Conservation (phyloP, 2,329 filamentous ascomycete species). For the Penicillium sp. region DNA sequence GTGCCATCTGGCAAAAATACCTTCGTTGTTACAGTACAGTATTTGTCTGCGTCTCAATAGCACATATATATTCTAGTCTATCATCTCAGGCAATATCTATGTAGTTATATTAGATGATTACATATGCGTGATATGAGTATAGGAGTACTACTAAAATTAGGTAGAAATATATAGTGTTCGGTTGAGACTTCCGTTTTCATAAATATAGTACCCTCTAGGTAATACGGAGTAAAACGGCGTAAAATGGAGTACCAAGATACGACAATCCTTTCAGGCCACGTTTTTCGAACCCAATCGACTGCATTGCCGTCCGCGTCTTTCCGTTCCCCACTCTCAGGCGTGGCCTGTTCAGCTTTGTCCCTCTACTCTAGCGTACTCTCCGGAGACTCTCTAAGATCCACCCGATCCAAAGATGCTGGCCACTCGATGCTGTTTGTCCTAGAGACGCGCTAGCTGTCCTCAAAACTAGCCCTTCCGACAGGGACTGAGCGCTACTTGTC, state of each 20-base stretch:
- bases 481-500: constrained; percentile 23
- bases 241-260: constrained; percentile 3
- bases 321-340: constrained; percentile 31
- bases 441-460: constrained; percentile 22
- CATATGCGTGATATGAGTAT: not conserved
- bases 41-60: not conserved
- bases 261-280: constrained; percentile 14
- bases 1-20: constrained; percentile 20
- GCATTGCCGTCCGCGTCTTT: constrained; percentile 39
- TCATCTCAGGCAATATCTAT: too few relatives aligned
- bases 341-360: constrained; percentile 20
- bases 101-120: too few relatives aligned
- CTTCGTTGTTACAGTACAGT: constrained; percentile 1
- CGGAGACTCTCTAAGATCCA: constrained; percentile 12
- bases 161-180: not conserved
- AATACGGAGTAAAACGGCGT: not conserved
- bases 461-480: constrained; percentile 16
- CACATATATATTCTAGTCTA: not conserved
- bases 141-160: not conserved
- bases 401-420: constrained; percentile 21
- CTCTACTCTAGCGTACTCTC: constrained; percentile 1
- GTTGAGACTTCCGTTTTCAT: constrained; percentile 3
- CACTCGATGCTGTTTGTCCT: constrained; percentile 26
- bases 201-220: not conserved
- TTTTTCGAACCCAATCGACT: constrained; percentile 33